phyloP scores from a whole-genome alignment of 192 early-diverging fungal species.

The Podila verticillata region DNA sequence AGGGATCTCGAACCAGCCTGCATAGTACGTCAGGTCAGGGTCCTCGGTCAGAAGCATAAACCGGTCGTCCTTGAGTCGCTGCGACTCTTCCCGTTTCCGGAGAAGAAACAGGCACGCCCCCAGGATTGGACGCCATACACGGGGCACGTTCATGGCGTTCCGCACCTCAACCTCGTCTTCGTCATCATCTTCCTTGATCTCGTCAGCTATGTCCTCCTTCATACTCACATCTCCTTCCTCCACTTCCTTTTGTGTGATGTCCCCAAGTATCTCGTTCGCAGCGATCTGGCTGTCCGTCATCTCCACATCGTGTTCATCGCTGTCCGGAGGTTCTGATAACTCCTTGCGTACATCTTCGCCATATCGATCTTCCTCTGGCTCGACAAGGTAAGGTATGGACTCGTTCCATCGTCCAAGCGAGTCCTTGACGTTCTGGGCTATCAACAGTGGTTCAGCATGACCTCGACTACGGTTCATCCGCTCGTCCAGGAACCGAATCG shows the following conservation, averaged over 20 bases:
- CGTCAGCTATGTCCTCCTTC: constrained; percentile 11
- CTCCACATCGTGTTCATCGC: constrained; percentile 13
- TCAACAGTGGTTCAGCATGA: constrained; percentile 47
- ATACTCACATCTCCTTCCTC: background rate
- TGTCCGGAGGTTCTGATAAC: background rate
- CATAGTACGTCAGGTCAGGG: constrained; percentile 55
- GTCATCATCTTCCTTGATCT: constrained; percentile 14
- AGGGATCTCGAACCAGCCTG: constrained; percentile 57
- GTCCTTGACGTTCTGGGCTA: constrained; percentile 59
- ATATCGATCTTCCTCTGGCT: constrained; percentile 23
- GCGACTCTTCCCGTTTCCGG: constrained; percentile 23
- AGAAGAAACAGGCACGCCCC: constrained; percentile 50
- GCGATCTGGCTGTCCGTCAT: background rate
- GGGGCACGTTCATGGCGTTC: constrained; percentile 55
- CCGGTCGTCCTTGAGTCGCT: constrained; percentile 20
- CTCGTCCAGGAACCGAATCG: constrained; percentile 62
- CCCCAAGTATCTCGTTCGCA: background rate
- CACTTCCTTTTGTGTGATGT: background rate
- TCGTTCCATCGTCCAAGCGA: constrained; percentile 58
- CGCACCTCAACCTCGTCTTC: constrained; percentile 36
- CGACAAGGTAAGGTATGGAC: constrained; percentile 50
- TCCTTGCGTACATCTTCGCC: constrained; percentile 5
- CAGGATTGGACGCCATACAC: constrained; percentile 57
- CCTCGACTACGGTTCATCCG: constrained; percentile 22
- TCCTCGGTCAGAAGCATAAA: constrained; percentile 64